Base-by-base conservation (phyloP, 768 basidiomycete species). In the Piloderma croceum region DNA sequence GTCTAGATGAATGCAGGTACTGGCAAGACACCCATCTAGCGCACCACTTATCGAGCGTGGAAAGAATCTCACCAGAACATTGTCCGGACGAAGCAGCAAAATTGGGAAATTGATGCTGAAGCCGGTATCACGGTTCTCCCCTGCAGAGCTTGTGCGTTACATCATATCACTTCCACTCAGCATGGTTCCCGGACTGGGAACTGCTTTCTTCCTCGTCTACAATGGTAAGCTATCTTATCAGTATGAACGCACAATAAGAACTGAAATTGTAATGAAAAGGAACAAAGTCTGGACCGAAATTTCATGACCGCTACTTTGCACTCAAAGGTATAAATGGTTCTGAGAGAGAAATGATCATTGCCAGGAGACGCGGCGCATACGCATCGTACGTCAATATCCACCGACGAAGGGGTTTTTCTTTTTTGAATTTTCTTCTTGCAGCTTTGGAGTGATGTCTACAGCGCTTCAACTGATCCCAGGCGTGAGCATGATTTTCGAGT, bases 291-390 rank as follows among this genome's bases (percentile, higher is more conserved):
- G 82, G 82, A 3, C 77, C 81, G 1, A 60, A 67, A 6, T 80
- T 73, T 60, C 79, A 83, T 57, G 53, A 69, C 6, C 71, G 81
- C 31, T 87, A 83, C 58, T 87, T 84, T 64, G 75, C 81, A 59
- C 68, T 84, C 35, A 83, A 82, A 58, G 71, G 69, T 1, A 68
- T 72, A 45, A 65, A 68, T 50, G 61, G 64, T 21, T 40, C 54
- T 12, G 66, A 73, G 43, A 64, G 69, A 24, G 54, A 69, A 17
- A 58, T 61, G 7, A 72, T 73, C 44, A 67, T 83, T 17, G 50
- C 70, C 37, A 58, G 69, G 45, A 64, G 68, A 32, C 58, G 69
- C 43, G 79, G 75, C 1, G 75, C 75, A 24, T 87, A 87, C 57
- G 79, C 79, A 31, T 79, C 76, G 77, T 81, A 43, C 50, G 74